Evolutionary conservation across 2,329 filamentous ascomycete species (phyloP).

Genomic region (Nemania bipapillata): DNA sequence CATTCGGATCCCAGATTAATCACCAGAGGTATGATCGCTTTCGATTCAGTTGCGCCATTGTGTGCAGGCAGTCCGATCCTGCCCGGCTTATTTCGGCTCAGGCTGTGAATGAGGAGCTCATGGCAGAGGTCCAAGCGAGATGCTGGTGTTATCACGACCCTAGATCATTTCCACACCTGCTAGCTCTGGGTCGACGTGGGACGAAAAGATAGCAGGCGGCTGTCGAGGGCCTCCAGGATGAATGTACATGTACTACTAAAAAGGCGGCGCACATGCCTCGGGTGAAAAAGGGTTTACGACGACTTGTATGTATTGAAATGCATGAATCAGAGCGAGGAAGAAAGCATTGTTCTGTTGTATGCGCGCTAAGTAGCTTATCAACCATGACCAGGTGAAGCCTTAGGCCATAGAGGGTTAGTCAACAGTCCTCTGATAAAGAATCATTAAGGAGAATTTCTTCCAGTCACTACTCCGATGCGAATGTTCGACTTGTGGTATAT

Average conservation of each 20-base stretch:
- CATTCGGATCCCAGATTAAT: slow-evolving; percentile 25
- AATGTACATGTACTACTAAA: slow-evolving; percentile 47
- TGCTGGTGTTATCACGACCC: background rate
- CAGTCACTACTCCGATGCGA: slow-evolving; percentile 4
- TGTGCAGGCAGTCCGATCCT: slow-evolving; percentile 1
- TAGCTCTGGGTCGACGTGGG: background rate
- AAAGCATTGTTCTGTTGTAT: slow-evolving; percentile 6
- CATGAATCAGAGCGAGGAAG: slow-evolving; percentile 23
- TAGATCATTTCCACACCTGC: background rate
- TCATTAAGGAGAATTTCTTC: slow-evolving; percentile 17
- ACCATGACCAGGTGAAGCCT: slow-evolving; percentile 8
- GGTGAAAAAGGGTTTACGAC: slow-evolving; percentile 35
- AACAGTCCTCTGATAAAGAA: slow-evolving; percentile 11
- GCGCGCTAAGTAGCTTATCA: slow-evolving; percentile 30
- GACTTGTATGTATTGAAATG: slow-evolving; percentile 33
- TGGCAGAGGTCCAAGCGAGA: background rate
- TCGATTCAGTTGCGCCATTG: slow-evolving; percentile 5
- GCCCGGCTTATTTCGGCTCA: slow-evolving; percentile 7
- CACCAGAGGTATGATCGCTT: slow-evolving; percentile 13
- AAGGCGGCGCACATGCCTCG: slow-evolving; percentile 35
- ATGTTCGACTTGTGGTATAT: background rate
- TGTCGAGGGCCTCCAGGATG: slow-evolving; percentile 33
- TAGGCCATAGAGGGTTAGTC: background rate
- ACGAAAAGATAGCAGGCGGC: slow-evolving; percentile 1
- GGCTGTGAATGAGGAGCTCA: background rate